Percentiles rank a stretch among this genome's conserved stretches.
phyloP scores from a whole-genome alignment of 2,329 filamentous ascomycete genomes.

The Fusarium devonianum region DNA sequence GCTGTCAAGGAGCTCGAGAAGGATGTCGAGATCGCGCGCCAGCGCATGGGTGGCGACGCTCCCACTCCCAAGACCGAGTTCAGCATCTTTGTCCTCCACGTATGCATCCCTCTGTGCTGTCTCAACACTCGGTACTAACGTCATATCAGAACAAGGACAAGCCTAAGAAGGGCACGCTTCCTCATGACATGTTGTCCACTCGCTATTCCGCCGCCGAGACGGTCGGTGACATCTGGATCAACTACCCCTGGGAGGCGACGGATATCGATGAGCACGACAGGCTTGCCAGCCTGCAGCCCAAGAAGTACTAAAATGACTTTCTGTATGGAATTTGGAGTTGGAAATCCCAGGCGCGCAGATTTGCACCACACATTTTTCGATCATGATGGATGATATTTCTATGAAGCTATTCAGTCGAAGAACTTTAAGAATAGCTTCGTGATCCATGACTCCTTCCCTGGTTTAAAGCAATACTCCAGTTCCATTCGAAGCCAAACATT shows the following conservation, averaged over 20 bases:
- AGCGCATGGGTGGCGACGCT: constrained; percentile 69
- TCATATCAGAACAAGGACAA: constrained; percentile 88
- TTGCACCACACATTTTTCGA: constrained; percentile 10
- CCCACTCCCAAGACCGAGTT: constrained; percentile 78
- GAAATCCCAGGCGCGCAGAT: constrained; percentile 31
- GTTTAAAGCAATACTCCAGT: not conserved
- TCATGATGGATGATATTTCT: constrained; percentile 22
- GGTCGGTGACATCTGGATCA: constrained; percentile 95
- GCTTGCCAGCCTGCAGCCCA: constrained; percentile 61
- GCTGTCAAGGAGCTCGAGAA: constrained; percentile 93
- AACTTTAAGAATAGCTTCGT: constrained; percentile 1
- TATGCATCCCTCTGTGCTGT: constrained; percentile 52
- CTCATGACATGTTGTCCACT: constrained; percentile 76
- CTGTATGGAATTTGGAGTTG: constrained; percentile 27
- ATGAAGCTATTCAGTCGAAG: constrained; percentile 15
- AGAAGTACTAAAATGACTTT: constrained; percentile 31
- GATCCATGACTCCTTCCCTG: not conserved
- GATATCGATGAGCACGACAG: constrained; percentile 93
- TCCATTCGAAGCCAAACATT: not conserved
- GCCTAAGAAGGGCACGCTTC: constrained; percentile 87
- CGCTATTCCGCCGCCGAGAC: constrained; percentile 88
- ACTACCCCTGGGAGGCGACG: constrained; percentile 96
- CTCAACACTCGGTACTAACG: constrained; percentile 12
- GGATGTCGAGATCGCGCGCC: constrained; percentile 84
- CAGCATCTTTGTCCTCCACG: constrained; percentile 93